Evolutionary conservation across 805 yeast genomes (phyloP).

Genomic region (Blastobotrys mokoenaii): DNA sequence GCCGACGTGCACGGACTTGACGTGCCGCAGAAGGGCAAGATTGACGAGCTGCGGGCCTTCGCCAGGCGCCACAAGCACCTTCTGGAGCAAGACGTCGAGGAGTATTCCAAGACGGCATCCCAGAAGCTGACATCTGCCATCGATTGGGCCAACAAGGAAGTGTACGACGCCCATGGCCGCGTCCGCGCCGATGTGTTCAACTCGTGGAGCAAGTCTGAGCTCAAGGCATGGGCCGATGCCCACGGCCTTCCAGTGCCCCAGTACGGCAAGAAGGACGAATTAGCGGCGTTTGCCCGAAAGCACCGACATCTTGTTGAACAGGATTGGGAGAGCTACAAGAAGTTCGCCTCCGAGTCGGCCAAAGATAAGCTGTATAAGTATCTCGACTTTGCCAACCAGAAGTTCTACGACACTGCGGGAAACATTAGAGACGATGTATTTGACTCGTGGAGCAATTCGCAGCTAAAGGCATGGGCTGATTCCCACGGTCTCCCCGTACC

Average conservation of each 20-base stretch:
- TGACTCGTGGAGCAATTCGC: constrained; percentile 35
- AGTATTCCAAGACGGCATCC: constrained; percentile 8
- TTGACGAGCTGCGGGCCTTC: constrained; percentile 17
- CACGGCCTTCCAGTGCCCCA: constrained; percentile 26
- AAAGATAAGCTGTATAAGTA: constrained; percentile 27
- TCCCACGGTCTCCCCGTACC: constrained; percentile 27
- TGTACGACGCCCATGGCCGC: constrained; percentile 30
- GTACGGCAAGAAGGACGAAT: constrained; percentile 13
- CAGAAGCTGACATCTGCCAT: constrained; percentile 6
- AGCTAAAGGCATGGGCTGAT: constrained; percentile 36
- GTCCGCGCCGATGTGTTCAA: constrained; percentile 31
- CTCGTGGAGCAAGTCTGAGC: constrained; percentile 34
- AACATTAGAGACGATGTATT: constrained; percentile 30
- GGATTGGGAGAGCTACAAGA: constrained; percentile 12
- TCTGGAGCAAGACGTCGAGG: constrained; percentile 20
- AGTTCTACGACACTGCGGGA: constrained; percentile 31
- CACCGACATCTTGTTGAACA: constrained; percentile 26
- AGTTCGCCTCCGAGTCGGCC: constrained; percentile 5
- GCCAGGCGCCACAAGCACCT: constrained; percentile 28
- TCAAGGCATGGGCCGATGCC: constrained; percentile 35
- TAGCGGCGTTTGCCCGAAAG: constrained; percentile 22
- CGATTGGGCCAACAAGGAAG: constrained; percentile 24
- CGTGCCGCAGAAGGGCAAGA: constrained; percentile 14
- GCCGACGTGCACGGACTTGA: constrained; percentile 31
- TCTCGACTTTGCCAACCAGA: constrained; percentile 25